Percentiles rank a stretch among this genome's conserved stretches.
Conservation (phyloP, 306 rosid species). For the Heteromeles arbutifolia region DNA sequence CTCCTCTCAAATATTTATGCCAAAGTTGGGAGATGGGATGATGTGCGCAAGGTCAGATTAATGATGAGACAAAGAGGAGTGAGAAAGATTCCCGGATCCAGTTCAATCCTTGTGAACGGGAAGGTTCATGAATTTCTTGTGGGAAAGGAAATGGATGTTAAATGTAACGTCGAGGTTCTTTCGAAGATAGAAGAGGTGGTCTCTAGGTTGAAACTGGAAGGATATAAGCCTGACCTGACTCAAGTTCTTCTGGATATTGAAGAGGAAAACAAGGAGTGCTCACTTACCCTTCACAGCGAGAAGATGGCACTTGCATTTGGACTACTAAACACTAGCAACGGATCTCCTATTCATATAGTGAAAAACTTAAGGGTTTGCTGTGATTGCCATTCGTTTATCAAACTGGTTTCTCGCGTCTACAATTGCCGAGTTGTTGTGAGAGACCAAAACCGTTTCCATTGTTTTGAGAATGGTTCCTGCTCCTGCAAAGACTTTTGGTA, state of each 20-base stretch:
- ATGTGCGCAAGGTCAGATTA: conserved; percentile 30
- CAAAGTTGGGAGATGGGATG: conserved; percentile 44
- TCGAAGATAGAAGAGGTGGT: conserved; percentile 32
- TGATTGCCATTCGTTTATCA: conserved; percentile 56
- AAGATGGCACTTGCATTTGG: conserved; percentile 61
- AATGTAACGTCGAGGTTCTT: conserved; percentile 10
- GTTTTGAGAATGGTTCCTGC: conserved; percentile 39
- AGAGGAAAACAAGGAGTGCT: conserved; percentile 32
- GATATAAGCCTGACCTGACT: conserved; percentile 45
- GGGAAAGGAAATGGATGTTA: conserved; percentile 35
- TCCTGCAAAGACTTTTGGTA: conserved; percentile 52
- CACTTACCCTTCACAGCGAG: conserved; percentile 43
- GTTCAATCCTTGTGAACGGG: conserved; percentile 40
- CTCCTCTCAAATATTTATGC: conserved; percentile 44
- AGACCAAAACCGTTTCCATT: conserved; percentile 57
- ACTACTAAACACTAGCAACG: conserved; percentile 17
- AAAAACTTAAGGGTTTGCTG: conserved; percentile 51
- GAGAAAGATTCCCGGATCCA: conserved; percentile 43
- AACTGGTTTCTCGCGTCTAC: conserved; percentile 41
- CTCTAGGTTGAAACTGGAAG: conserved; percentile 35
- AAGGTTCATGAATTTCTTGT: conserved; percentile 34
- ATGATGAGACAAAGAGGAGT: conserved; percentile 38
- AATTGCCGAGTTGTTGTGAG: conserved; percentile 29
- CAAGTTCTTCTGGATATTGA: conserved; percentile 45
- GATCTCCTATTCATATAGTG: conserved; percentile 44